Conservation (phyloP, 31 red algal species). For the Bonnemaisonia californica region DNA sequence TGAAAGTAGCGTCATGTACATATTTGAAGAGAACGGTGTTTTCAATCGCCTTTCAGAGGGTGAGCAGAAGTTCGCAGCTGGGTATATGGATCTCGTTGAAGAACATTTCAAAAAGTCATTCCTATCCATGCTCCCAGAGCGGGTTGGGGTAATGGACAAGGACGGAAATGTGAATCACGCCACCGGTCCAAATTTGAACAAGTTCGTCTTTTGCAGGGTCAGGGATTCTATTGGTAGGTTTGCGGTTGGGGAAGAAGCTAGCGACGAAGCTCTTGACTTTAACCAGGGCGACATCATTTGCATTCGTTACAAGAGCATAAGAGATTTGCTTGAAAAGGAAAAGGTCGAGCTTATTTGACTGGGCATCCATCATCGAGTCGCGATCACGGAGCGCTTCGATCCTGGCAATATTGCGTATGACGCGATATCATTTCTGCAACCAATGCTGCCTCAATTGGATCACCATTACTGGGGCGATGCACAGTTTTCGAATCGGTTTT, state of each 20-base stretch:
- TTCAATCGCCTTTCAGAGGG: conserved; percentile 40
- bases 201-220: conserved; percentile 81
- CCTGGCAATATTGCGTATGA: background rate
- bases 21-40: conserved; percentile 36
- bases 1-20: conserved; percentile 43
- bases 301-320: conserved; percentile 54
- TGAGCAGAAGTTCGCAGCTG: conserved; percentile 50
- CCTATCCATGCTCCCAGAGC: conserved; percentile 58
- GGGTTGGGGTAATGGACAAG: conserved; percentile 65
- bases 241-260: conserved; percentile 49
- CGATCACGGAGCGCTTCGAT: background rate
- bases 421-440: conserved; percentile 5
- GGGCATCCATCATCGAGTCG: background rate
- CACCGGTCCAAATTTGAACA: conserved; percentile 54
- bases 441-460: conserved; percentile 16
- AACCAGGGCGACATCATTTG: conserved; percentile 59
- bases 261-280: conserved; percentile 46
- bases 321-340: conserved; percentile 36
- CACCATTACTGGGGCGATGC: background rate
- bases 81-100: conserved; percentile 61
- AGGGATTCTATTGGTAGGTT: conserved; percentile 43
- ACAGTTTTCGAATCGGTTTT: background rate
- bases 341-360: conserved; percentile 52
- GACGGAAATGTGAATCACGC: conserved; percentile 61
- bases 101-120: conserved; percentile 77